Evolutionary conservation across 306 rosid genomes (phyloP).

Genomic region (Dryas alaskensis): DNA sequence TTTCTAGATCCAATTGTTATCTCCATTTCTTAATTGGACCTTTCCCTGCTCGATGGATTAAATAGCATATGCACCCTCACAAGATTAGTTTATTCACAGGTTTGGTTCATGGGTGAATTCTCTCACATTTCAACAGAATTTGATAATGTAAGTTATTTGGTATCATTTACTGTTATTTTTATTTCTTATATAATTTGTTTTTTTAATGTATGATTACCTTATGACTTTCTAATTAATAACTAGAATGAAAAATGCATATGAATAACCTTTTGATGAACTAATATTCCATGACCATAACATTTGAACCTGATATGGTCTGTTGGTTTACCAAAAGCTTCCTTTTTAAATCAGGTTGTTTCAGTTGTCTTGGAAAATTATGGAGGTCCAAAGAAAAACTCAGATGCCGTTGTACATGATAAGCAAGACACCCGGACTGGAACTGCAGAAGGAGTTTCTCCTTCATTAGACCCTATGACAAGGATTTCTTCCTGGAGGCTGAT

Average conservation of each 20-base stretch:
- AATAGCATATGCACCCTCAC: neutral
- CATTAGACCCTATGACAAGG: conserved; percentile 26
- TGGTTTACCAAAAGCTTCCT: conserved; percentile 4
- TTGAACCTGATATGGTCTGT: neutral
- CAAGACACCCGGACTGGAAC: conserved; percentile 6
- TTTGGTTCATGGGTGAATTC: conserved; percentile 84
- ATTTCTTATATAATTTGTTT: conserved; percentile 2
- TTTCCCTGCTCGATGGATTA: neutral
- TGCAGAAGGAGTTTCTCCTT: conserved; percentile 4
- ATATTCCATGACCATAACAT: neutral
- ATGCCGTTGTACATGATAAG: conserved; percentile 6
- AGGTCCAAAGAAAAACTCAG: conserved; percentile 29
- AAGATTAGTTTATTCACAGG: conserved; percentile 41
- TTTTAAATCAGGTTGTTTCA: conserved; percentile 49
- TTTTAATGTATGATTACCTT: neutral
- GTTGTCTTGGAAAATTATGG: conserved; percentile 67
- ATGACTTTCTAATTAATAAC: neutral
- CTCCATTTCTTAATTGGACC: neutral
- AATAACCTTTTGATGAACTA: neutral
- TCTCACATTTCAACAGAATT: conserved; percentile 61
- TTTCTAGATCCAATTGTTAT: neutral
- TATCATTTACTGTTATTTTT: conserved; percentile 9
- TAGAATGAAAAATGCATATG: neutral
- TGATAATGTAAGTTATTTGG: conserved; percentile 53
- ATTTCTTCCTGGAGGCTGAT: conserved; percentile 48